A percentile compares a stretch with the other conserved stretches of the same genome.
These are phyloP conservation scores for Nemania sp. DNA, from an alignment of 2,329 filamentous ascomycete species.

Conservation along the genomic window DNA sequence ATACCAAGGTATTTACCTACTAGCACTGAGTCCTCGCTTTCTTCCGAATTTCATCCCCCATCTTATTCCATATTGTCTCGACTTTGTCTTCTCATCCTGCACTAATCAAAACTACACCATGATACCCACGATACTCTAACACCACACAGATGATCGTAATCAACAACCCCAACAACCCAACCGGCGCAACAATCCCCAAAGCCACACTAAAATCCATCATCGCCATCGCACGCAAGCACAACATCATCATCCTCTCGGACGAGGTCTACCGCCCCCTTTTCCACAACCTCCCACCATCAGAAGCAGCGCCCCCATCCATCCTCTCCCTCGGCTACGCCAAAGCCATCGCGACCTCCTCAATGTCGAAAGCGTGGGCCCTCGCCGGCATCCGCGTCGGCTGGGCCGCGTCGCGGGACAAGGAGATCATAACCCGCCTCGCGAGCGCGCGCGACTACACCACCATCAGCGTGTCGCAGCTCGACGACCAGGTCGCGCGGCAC, in stretches of 20 bases:
- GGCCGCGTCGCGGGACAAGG: conserved; percentile 75
- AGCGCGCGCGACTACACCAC: conserved; percentile 83
- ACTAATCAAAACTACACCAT: no score
- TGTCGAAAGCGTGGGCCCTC: conserved; percentile 87
- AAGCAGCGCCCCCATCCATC: conserved; percentile 69
- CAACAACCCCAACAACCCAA: conserved; percentile 87
- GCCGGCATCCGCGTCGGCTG: conserved; percentile 87
- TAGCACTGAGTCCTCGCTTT: background rate
- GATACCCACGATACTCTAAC: no score
- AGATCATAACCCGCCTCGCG: conserved; percentile 73
- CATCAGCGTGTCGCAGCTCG: conserved; percentile 85
- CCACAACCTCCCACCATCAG: conserved; percentile 68
- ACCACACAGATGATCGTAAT: conserved; percentile 61
- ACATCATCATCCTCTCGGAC: conserved; percentile 77
- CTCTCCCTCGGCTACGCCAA: conserved; percentile 79
- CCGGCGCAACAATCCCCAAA: conserved; percentile 75
- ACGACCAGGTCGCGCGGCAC: conserved; percentile 81
- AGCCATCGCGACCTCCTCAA: conserved; percentile 79
- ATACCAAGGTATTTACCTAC: conserved; percentile 71
- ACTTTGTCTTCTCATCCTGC: no score
- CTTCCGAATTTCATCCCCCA: background rate
- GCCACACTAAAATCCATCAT: conserved; percentile 71
- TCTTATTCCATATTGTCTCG: no score
- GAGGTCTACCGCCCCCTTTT: conserved; percentile 89
- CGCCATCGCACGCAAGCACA: conserved; percentile 69